phyloP scores from a whole-genome alignment of 2,329 filamentous ascomycete genomes.

The Fusarium oxysporum region DNA sequence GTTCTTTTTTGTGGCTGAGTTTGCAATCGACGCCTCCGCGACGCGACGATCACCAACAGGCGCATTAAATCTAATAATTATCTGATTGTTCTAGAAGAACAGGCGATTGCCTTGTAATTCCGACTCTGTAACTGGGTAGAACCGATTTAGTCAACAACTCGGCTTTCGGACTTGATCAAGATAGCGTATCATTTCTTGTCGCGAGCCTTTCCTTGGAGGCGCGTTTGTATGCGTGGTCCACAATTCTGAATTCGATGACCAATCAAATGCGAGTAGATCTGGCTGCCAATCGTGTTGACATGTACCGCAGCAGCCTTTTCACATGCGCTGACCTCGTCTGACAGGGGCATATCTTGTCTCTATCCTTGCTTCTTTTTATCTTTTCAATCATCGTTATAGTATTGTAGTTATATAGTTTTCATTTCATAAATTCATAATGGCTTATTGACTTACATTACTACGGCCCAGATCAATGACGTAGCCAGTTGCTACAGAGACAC shows the following conservation, averaged over 20 bases:
- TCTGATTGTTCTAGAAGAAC: neutral
- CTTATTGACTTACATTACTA: neutral
- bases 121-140: fast-evolving
- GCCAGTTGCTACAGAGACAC: conserved; percentile 10
- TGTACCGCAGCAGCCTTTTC: too few species aligned
- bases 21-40: neutral
- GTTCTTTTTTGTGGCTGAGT: neutral
- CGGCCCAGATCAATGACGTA: neutral
- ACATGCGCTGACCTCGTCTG: fast-evolving
- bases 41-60: neutral
- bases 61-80: neutral
- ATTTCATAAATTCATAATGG: fast-evolving
- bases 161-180: neutral
- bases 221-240: neutral
- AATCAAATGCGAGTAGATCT: too few species aligned
- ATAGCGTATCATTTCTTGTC: too few species aligned
- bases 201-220: too few species aligned
- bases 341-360: too few species aligned
- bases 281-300: too few species aligned
- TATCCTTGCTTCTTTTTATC: too few species aligned
- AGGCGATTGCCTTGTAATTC: neutral
- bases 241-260: too few species aligned
- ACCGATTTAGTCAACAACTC: neutral
- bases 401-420: fast-evolving
- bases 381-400: fast-evolving